Evolutionary conservation across 1,284 basidiomycete genomes (phyloP).

Genomic region (Stereum hirsutum): DNA sequence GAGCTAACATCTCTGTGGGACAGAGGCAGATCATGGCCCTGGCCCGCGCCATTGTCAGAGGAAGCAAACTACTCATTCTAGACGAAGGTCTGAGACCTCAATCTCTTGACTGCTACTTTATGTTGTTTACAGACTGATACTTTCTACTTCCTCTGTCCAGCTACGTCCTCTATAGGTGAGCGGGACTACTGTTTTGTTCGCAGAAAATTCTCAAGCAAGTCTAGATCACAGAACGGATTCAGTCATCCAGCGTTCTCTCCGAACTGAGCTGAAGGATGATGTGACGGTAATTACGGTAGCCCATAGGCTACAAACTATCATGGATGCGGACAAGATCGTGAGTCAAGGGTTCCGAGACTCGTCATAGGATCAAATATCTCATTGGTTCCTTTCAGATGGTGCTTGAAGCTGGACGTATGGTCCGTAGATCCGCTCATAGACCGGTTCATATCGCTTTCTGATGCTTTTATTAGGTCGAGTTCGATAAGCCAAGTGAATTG

Average conservation of each 20-base stretch:
- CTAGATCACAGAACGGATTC: slow-evolving; percentile 50
- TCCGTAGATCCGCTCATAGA: slow-evolving; percentile 11
- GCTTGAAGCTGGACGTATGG: slow-evolving; percentile 26
- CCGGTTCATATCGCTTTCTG: background rate
- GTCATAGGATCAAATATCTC: too few relatives aligned
- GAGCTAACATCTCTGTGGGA: slow-evolving; percentile 61
- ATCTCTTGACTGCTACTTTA: too few relatives aligned
- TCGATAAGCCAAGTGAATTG: slow-evolving; percentile 51
- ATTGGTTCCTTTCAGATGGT: slow-evolving; percentile 22
- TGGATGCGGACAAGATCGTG: slow-evolving; percentile 42
- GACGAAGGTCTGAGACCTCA: too few relatives aligned
- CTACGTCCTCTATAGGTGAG: slow-evolving; percentile 22
- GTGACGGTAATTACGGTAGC: slow-evolving; percentile 60
- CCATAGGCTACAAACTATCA: slow-evolving; percentile 63
- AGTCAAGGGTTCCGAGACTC: slow-evolving; percentile 10
- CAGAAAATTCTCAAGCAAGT: slow-evolving; percentile 1
- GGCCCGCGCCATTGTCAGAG: slow-evolving; percentile 46
- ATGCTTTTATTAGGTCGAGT: slow-evolving; percentile 36
- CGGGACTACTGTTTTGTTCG: background rate
- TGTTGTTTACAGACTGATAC: slow-evolving; percentile 5
- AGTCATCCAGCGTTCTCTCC: slow-evolving; percentile 48
- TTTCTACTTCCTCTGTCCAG: slow-evolving; percentile 5
- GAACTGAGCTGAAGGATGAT: slow-evolving; percentile 40
- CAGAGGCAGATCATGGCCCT: slow-evolving; percentile 60
- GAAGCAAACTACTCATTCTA: slow-evolving; percentile 49